Evolutionary conservation across 352 stramenopile species (phyloP).

Genomic region (Phytophthora fragariaefolia): DNA sequence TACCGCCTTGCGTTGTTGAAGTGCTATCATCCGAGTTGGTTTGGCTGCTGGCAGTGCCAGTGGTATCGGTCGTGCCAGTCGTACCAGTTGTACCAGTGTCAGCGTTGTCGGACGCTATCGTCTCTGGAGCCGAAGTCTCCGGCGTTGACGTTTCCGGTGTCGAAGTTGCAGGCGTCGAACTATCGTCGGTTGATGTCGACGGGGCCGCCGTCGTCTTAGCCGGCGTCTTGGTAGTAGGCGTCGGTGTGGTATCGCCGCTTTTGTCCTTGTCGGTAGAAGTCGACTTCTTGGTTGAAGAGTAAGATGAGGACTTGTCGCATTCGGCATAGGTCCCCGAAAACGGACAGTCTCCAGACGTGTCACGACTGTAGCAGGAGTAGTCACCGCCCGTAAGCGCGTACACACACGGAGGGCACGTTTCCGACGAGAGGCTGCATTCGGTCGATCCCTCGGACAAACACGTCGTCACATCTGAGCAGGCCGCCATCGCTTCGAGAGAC

Average conservation of each 20-base stretch:
- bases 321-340: conserved; percentile 37
- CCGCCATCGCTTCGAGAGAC: conserved; percentile 28
- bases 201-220: conserved; percentile 17
- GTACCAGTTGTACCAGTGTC: conserved; percentile 5
- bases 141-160: conserved; percentile 2
- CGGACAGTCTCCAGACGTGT: conserved; percentile 27
- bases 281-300: conserved; percentile 8
- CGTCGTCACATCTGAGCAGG: conserved; percentile 45
- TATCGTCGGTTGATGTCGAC: conserved; percentile 4
- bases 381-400: conserved; percentile 64
- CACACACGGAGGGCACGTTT: conserved; percentile 65
- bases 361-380: conserved; percentile 72
- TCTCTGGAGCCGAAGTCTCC: conserved; percentile 1
- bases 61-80: too few species aligned
- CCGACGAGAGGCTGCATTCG: conserved; percentile 50
- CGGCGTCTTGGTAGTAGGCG: conserved; percentile 8
- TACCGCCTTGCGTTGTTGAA: neutral
- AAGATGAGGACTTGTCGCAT: conserved; percentile 24
- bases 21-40: conserved; percentile 5
- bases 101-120: neutral
- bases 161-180: neutral
- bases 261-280: conserved; percentile 8
- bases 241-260: conserved; percentile 8
- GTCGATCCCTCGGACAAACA: conserved; percentile 69
- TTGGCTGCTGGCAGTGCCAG: conserved; percentile 9